Conservation (phyloP, 2,329 filamentous ascomycete genomes). For the Sporothrix pseudoabietina region DNA sequence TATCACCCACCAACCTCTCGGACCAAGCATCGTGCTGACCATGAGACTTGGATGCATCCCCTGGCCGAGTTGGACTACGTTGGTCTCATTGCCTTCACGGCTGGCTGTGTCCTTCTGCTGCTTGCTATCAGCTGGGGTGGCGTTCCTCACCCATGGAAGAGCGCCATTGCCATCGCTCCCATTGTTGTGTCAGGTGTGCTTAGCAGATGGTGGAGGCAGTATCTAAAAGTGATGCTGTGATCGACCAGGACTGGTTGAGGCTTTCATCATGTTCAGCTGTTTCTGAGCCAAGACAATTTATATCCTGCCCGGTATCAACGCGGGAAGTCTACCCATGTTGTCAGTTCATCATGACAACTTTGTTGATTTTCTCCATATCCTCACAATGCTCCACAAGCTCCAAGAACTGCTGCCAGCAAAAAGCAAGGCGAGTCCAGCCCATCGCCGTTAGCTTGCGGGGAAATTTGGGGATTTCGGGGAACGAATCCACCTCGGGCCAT, state of each 20-base stretch:
- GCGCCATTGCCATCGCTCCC: conserved; percentile 23
- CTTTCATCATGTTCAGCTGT: no score
- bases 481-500: not conserved
- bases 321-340: no score
- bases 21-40: conserved; percentile 39
- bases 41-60: conserved; percentile 36
- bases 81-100: conserved; percentile 20
- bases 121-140: conserved; percentile 29
- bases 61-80: conserved; percentile 28
- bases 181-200: conserved; percentile 14
- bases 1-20: conserved; percentile 44
- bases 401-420: not conserved
- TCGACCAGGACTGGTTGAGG: no score
- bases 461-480: not conserved
- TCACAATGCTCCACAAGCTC: not conserved
- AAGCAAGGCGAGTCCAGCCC: not conserved
- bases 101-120: conserved; percentile 5
- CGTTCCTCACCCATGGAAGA: conserved; percentile 27
- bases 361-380: not conserved
- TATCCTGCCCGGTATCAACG: no score
- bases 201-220: not conserved
- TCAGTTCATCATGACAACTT: no score
- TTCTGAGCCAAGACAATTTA: not conserved
- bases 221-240: no score
- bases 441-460: not conserved